Percentiles rank a stretch among this genome's conserved stretches.
phyloP scores from a whole-genome alignment of 2,329 filamentous ascomycete species.

The Periglandula ipomoeae region DNA sequence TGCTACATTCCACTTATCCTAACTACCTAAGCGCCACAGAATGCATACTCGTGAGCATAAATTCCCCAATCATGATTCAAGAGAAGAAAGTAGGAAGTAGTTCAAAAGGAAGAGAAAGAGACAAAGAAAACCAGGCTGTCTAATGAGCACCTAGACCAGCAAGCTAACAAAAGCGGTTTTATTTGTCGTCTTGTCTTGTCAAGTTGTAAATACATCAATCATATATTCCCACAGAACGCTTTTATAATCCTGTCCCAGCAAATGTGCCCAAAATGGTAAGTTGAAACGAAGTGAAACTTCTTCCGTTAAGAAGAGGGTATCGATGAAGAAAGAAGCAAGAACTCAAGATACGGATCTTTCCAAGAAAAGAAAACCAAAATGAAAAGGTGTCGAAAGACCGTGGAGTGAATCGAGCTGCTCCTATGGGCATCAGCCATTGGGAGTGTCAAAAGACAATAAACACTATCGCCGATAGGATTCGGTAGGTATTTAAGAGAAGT shows the following conservation, averaged over 20 bases:
- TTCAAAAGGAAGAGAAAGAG: not conserved
- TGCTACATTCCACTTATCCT: not conserved
- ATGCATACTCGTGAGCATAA: conserved; percentile 7
- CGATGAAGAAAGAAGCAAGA: conserved; percentile 9
- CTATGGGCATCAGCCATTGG: not conserved
- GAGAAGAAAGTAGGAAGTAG: not conserved
- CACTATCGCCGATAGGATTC: conserved; percentile 23
- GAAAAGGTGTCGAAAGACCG: not conserved
- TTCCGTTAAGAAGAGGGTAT: conserved; percentile 14
- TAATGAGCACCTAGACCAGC: not conserved
- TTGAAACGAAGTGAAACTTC: conserved; percentile 1
- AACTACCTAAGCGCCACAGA: conserved; percentile 2
- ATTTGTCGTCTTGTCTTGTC: not conserved
- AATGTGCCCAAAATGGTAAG: not conserved
- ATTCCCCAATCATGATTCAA: not conserved
- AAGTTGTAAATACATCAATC: conserved; percentile 9
- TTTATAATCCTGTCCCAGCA: not conserved
- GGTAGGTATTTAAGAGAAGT: conserved; percentile 18
- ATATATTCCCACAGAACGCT: conserved; percentile 4
- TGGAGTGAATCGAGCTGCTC: not conserved
- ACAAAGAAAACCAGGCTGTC: not conserved
- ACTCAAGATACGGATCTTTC: not conserved
- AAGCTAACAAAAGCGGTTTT: not conserved
- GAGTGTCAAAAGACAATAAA: conserved; percentile 20
- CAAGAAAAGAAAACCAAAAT: conserved; percentile 4